A percentile compares a stretch with the other conserved stretches of the same genome.
These are phyloP conservation scores for Leucocoprinus leucothites DNA, from an alignment of 768 basidiomycete species.

Conservation along the genomic window DNA sequence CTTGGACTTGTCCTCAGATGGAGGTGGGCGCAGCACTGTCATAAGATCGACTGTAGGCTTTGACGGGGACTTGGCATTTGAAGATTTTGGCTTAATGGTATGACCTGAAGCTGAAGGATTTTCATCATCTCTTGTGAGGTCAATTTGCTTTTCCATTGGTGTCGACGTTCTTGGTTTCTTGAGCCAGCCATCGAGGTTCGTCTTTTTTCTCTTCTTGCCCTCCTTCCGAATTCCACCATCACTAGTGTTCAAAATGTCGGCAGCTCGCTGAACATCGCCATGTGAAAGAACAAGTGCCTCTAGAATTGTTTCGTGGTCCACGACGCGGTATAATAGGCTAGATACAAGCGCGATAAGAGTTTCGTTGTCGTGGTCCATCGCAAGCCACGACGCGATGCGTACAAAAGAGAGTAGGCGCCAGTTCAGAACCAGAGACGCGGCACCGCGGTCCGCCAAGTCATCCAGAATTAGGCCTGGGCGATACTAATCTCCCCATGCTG, in stretches of 20 bases:
- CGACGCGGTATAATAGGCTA: constrained; percentile 44
- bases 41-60: constrained; percentile 47
- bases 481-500: too few relatives aligned
- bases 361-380: constrained; percentile 51
- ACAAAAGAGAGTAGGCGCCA: too few relatives aligned
- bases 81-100: constrained; percentile 3
- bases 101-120: too few relatives aligned
- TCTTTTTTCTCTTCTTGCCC: constrained; percentile 48
- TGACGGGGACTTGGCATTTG: constrained; percentile 12
- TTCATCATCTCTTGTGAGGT: constrained; percentile 8
- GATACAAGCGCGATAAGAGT: constrained; percentile 63
- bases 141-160: constrained; percentile 11
- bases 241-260: constrained; percentile 21
- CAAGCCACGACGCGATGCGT: background rate
- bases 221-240: constrained; percentile 12
- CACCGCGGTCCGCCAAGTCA: too few relatives aligned
- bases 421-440: too few relatives aligned
- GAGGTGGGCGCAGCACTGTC: constrained; percentile 52
- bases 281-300: constrained; percentile 54
- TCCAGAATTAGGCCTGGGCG: too few relatives aligned
- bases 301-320: constrained; percentile 42
- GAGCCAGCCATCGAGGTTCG: constrained; percentile 60
- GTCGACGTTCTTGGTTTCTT: constrained; percentile 15
- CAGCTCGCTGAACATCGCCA: constrained; percentile 57
- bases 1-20: constrained; percentile 28